Conservation (phyloP, 1,139 yeast species). For the Lizanozyma gosingica region DNA sequence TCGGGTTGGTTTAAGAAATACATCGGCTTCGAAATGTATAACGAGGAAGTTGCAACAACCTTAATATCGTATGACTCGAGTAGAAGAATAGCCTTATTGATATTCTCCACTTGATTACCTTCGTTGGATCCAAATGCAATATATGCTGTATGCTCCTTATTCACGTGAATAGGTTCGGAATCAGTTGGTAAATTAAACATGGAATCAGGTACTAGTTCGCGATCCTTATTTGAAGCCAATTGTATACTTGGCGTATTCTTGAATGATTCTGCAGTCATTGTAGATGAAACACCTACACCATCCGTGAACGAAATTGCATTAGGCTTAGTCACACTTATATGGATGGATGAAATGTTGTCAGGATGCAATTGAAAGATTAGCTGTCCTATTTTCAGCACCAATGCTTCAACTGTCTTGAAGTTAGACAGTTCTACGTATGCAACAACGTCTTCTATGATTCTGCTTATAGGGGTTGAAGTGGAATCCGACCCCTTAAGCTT, state of each 20-base stretch:
- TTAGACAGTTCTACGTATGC: slow-evolving; percentile 62
- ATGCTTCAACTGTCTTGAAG: slow-evolving; percentile 89
- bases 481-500: slow-evolving; percentile 18
- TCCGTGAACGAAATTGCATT: slow-evolving; percentile 81
- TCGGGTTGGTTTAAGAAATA: slow-evolving; percentile 72
- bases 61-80: slow-evolving; percentile 35
- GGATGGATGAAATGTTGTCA: slow-evolving; percentile 28
- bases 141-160: slow-evolving; percentile 45
- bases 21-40: slow-evolving; percentile 91
- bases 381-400: slow-evolving; percentile 68
- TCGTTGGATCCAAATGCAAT: slow-evolving; percentile 86
- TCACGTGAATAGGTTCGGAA: slow-evolving; percentile 1
- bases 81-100: slow-evolving; percentile 45
- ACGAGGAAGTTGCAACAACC: slow-evolving; percentile 59
- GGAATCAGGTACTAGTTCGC: slow-evolving; percentile 8
- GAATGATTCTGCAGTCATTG: slow-evolving; percentile 35
- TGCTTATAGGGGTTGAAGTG: slow-evolving; percentile 16
- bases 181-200: slow-evolving; percentile 10
- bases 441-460: slow-evolving; percentile 38
- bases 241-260: slow-evolving; percentile 16
- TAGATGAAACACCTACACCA: slow-evolving; percentile 81
- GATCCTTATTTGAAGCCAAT: slow-evolving; percentile 2
- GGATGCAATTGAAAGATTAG: slow-evolving; percentile 37
- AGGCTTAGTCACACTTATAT: slow-evolving; percentile 69
- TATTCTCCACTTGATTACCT: slow-evolving; percentile 62